Base-by-base conservation (phyloP, 768 basidiomycete genomes). In the Jaapia argillacea region DNA sequence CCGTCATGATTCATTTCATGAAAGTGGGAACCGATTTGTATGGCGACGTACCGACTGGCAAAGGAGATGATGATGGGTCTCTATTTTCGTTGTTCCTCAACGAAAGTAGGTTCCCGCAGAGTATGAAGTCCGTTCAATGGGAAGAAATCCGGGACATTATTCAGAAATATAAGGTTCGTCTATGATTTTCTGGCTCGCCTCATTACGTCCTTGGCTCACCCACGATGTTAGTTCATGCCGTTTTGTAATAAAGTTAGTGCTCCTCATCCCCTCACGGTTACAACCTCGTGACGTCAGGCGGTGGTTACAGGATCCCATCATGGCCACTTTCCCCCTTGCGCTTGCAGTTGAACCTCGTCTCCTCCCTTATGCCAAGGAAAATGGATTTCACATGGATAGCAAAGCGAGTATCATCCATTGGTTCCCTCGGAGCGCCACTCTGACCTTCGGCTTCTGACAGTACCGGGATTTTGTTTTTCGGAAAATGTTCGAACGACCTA, bases 381-480 rank as follows among this genome's bases (percentile, higher is more conserved):
- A 87, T 60, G 85, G 85, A 12, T 87, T 88, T 58, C 63, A 63
- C 28, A 82, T 88, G 82, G 84, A 88, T 54, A 71, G 72, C 57
- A 85, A 85, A 69, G 84, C 79, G 60, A 44, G 58, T 49, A 33
- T 23, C 16, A 33, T 10, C n/a, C 10, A 33, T 33, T 16, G 10
- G 10, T 33, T 33, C 28, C 28, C 10, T 10, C 10, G 10, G 16
- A 33, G 10, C 10, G 16, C 28, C 16, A 10, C 28, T 33, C 28
- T 33, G 28, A 33, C 28, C 10, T 16, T 33, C n/a, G n/a, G n/a
- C n/a, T n/a, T 10, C 28, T 7, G 3, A 25, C 48, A 87, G 83
- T 85, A 87, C 58, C 82, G 84, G 37, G 79, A 87, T 55, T 88
- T 86, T 52, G 78, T 88, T n/a, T 86, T 88, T 57, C 80, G 85